These are phyloP conservation scores for Phytophthora idaei DNA, from an alignment of 352 stramenopile species.

Conservation along the genomic window DNA sequence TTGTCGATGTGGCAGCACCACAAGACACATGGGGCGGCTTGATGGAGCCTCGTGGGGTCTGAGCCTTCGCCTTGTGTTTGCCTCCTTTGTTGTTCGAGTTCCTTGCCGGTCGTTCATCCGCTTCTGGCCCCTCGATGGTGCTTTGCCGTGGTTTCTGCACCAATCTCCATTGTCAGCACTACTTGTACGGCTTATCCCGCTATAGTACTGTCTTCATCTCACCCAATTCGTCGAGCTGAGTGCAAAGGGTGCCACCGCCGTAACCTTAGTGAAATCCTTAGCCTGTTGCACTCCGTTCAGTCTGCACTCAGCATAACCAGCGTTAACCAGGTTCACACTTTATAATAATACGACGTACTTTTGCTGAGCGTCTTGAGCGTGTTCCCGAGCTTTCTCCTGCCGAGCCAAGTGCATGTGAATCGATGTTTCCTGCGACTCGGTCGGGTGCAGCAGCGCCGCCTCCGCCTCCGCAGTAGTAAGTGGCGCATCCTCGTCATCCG, in stretches of 20 bases:
- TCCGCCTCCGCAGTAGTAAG: slow-evolving; percentile 13
- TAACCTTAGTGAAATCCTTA: slow-evolving; percentile 71
- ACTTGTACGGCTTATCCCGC: no score
- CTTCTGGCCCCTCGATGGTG: slow-evolving; percentile 23
- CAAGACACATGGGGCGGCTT: slow-evolving; percentile 18
- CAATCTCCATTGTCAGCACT: neutral
- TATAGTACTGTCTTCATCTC: neutral
- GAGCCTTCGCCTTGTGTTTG: slow-evolving; percentile 24
- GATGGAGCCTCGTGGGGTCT: slow-evolving; percentile 6
- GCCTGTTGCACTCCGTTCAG: slow-evolving; percentile 27
- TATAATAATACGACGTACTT: slow-evolving; percentile 32
- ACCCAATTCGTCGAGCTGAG: slow-evolving; percentile 72
- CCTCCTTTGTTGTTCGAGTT: neutral
- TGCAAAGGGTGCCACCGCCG: slow-evolving; percentile 55
- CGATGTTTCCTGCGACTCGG: slow-evolving; percentile 63
- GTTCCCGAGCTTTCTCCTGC: slow-evolving; percentile 56
- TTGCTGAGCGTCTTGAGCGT: slow-evolving; percentile 41
- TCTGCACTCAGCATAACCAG: slow-evolving; percentile 21
- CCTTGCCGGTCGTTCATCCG: slow-evolving; percentile 10
- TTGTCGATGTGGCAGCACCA: slow-evolving; percentile 11
- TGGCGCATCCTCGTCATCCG: slow-evolving; percentile 16
- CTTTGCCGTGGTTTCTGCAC: slow-evolving; percentile 34
- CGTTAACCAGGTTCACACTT: neutral
- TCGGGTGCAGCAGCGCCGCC: slow-evolving; percentile 42
- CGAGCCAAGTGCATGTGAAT: slow-evolving; percentile 63